Conservation (phyloP, 1,284 basidiomycete genomes). For the Vanrija humicola region DNA sequence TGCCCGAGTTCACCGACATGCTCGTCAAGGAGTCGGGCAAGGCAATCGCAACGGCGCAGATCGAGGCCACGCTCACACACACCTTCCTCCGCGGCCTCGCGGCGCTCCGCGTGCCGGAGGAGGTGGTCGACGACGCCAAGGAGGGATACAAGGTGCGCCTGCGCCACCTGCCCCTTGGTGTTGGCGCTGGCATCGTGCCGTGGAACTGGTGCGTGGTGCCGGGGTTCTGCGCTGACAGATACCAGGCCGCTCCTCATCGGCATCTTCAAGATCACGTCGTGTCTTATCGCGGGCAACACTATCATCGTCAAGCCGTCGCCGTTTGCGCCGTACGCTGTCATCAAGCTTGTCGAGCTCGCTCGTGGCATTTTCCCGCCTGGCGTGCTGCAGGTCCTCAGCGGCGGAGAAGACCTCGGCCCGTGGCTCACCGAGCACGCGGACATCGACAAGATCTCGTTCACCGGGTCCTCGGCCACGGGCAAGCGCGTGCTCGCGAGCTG, state of each 20-base stretch:
- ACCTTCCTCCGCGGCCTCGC: constrained; percentile 82
- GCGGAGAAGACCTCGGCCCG: constrained; percentile 41
- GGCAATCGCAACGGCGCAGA: constrained; percentile 71
- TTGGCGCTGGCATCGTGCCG: constrained; percentile 48
- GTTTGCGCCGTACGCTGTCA: constrained; percentile 88
- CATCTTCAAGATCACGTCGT: constrained; percentile 55
- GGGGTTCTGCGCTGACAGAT: constrained; percentile 31
- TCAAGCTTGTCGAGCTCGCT: constrained; percentile 79
- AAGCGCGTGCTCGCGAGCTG: constrained; percentile 82
- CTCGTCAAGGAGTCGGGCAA: constrained; percentile 76
- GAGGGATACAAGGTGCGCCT: constrained; percentile 56
- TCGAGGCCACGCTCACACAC: constrained; percentile 71
- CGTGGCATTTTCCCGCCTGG: constrained; percentile 75
- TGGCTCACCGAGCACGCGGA: constrained; percentile 42
- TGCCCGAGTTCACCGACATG: constrained; percentile 37
- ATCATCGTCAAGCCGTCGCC: constrained; percentile 91
- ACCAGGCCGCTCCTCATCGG: constrained; percentile 53
- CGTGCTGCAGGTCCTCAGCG: constrained; percentile 87
- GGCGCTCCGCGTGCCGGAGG: constrained; percentile 71
- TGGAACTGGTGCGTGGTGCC: constrained; percentile 61
- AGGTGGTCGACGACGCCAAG: constrained; percentile 75
- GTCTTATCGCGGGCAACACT: constrained; percentile 88
- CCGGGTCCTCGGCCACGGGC: constrained; percentile 81
- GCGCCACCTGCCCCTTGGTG: constrained; percentile 82
- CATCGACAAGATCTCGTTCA: constrained; percentile 80